Conservation (phyloP, 1,284 basidiomycete genomes). For the Moesziomyces sp. region DNA sequence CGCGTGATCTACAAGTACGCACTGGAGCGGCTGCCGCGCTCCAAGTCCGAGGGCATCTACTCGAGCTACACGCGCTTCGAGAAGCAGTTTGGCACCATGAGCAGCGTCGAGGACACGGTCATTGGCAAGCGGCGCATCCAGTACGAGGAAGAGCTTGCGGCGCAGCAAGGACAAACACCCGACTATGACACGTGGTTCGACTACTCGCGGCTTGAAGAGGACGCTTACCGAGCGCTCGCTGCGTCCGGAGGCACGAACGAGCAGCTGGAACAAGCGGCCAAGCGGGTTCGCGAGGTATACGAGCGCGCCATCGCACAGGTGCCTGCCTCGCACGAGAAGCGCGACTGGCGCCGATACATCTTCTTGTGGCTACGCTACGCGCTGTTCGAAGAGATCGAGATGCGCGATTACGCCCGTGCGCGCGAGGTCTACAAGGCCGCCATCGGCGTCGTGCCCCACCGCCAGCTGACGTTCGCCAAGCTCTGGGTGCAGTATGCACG, state of each 20-base stretch:
- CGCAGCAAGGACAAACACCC: conserved; percentile 70
- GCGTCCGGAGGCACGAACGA: conserved; percentile 42
- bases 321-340: conserved; percentile 84
- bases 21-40: conserved; percentile 85
- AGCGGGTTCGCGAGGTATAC: conserved; percentile 88
- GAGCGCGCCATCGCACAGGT: conserved; percentile 96
- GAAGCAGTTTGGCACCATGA: conserved; percentile 92
- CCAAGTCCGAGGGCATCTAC: conserved; percentile 86
- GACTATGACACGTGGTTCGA: conserved; percentile 99
- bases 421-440: conserved; percentile 93
- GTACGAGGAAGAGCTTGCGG: conserved; percentile 73
- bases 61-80: conserved; percentile 95
- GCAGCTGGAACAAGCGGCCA: conserved; percentile 37
- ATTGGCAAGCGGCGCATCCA: conserved; percentile 95
- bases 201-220: conserved; percentile 91
- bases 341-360: conserved; percentile 85
- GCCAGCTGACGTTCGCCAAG: conserved; percentile 96
- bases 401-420: conserved; percentile 85
- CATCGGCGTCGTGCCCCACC: conserved; percentile 89
- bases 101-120: conserved; percentile 90
- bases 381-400: conserved; percentile 95
- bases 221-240: conserved; percentile 75
- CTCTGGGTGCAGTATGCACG: conserved; percentile 79
- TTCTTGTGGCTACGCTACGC: conserved; percentile 97
- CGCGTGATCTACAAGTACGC: conserved; percentile 98